phyloP scores from a whole-genome alignment of 352 stramenopile genomes.

The Pythium volutum region DNA sequence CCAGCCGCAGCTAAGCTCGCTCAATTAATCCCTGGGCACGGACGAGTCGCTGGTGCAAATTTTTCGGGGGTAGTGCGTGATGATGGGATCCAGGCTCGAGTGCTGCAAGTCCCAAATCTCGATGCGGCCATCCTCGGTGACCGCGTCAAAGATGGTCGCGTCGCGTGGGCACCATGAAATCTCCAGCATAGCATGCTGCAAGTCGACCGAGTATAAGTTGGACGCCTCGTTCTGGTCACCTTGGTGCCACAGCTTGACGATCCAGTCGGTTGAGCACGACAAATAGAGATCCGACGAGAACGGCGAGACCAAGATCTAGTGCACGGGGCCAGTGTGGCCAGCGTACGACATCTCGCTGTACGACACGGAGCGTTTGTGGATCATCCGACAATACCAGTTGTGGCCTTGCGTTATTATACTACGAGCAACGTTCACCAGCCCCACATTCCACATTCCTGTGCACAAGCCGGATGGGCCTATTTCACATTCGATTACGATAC shows the following conservation, averaged over 20 bases:
- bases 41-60: conserved; percentile 21
- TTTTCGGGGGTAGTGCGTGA: conserved; percentile 75
- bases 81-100: conserved; percentile 81
- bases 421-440: too few relatives aligned
- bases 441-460: too few relatives aligned
- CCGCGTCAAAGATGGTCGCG: conserved; percentile 80
- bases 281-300: conserved; percentile 87
- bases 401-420: too few relatives aligned
- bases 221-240: conserved; percentile 45
- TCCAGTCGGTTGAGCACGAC: conserved; percentile 89
- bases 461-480: too few relatives aligned
- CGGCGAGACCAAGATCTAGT: conserved; percentile 84
- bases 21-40: conserved; percentile 13
- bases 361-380: conserved; percentile 91
- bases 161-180: conserved; percentile 86
- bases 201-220: conserved; percentile 75
- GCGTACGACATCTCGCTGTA: conserved; percentile 94
- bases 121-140: conserved; percentile 88
- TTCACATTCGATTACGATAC: too few relatives aligned
- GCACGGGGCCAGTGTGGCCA: conserved; percentile 87
- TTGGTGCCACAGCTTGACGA: conserved; percentile 85
- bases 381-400: too few relatives aligned
- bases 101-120: conserved; percentile 90
- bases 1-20: conserved; percentile 9
- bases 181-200: conserved; percentile 76